Percentiles rank a stretch among this genome's conserved stretches.
Evolutionary conservation across 1,284 basidiomycete species (phyloP).

Genomic region (Cystobasidium slooffiae): DNA sequence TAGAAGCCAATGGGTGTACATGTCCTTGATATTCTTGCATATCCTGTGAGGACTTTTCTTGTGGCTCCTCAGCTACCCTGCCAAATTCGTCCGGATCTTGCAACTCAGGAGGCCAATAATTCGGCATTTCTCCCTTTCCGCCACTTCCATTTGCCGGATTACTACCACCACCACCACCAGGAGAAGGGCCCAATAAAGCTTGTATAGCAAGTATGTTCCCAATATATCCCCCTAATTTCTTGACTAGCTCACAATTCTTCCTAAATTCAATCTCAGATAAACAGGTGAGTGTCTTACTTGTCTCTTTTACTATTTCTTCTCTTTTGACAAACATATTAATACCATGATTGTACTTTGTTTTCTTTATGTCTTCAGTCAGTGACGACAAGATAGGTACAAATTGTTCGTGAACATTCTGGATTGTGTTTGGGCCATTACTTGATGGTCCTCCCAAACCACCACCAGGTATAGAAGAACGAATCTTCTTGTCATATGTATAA

Average conservation of each 20-base stretch:
- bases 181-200: constrained; percentile 26
- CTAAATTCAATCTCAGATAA: constrained; percentile 54
- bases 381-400: constrained; percentile 52
- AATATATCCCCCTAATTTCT: constrained; percentile 50
- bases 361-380: constrained; percentile 53
- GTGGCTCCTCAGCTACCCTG: background rate
- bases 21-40: constrained; percentile 2
- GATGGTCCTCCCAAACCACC: too few species aligned
- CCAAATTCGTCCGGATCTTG: constrained; percentile 7
- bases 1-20: constrained; percentile 6
- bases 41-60: background rate
- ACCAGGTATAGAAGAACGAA: constrained; percentile 23
- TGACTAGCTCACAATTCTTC: constrained; percentile 53
- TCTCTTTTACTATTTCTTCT: constrained; percentile 49
- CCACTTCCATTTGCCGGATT: background rate
- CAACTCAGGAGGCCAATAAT: constrained; percentile 34
- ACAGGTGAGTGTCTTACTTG: constrained; percentile 52
- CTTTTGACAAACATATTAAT: constrained; percentile 51
- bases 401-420: constrained; percentile 54
- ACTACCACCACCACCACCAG: background rate
- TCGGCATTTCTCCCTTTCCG: constrained; percentile 14
- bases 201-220: constrained; percentile 45
- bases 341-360: constrained; percentile 51
- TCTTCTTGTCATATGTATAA: constrained; percentile 52
- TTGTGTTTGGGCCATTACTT: constrained; percentile 26